Conservation (phyloP, 495 filamentous ascomycete genomes). For the Penicillium cataractarum region DNA sequence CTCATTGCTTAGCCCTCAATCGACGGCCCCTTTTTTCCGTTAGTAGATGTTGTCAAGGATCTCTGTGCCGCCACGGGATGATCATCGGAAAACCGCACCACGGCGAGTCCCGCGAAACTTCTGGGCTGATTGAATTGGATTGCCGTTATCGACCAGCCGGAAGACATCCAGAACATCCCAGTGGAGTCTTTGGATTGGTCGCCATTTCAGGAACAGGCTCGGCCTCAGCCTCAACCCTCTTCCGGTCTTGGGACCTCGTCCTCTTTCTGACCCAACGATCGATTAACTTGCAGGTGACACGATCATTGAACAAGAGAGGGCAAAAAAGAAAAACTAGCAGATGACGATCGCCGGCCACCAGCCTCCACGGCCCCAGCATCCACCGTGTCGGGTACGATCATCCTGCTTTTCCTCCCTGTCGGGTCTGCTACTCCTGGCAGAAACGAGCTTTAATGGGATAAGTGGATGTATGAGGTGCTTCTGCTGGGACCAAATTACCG, state of each 20-base stretch:
- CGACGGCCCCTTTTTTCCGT: neutral
- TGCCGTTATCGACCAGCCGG: slow-evolving; percentile 12
- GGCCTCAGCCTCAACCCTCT: slow-evolving; percentile 4
- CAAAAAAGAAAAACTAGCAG: slow-evolving; percentile 4
- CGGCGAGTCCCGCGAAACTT: slow-evolving; percentile 16
- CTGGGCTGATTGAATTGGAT: neutral
- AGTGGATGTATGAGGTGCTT: slow-evolving; percentile 3
- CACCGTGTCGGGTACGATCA: slow-evolving; percentile 31
- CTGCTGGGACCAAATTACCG: neutral
- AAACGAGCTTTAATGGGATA: neutral
- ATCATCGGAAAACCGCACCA: slow-evolving; percentile 16
- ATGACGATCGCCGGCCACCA: slow-evolving; percentile 30
- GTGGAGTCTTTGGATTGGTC: slow-evolving; percentile 7
- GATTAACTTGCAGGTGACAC: slow-evolving; percentile 17
- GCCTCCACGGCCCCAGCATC: slow-evolving; percentile 26
- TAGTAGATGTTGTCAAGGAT: neutral
- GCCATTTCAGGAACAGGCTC: slow-evolving; percentile 10
- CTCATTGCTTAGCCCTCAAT: neutral
- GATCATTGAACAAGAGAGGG: neutral
- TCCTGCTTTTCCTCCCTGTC: slow-evolving; percentile 25
- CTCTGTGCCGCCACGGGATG: slow-evolving; percentile 1
- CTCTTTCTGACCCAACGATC: neutral
- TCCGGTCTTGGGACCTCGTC: neutral
- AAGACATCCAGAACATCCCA: slow-evolving; percentile 12
- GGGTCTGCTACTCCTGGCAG: slow-evolving; percentile 25